Base-by-base conservation (phyloP, 495 filamentous ascomycete species). In the Jackrogersella minutella region DNA sequence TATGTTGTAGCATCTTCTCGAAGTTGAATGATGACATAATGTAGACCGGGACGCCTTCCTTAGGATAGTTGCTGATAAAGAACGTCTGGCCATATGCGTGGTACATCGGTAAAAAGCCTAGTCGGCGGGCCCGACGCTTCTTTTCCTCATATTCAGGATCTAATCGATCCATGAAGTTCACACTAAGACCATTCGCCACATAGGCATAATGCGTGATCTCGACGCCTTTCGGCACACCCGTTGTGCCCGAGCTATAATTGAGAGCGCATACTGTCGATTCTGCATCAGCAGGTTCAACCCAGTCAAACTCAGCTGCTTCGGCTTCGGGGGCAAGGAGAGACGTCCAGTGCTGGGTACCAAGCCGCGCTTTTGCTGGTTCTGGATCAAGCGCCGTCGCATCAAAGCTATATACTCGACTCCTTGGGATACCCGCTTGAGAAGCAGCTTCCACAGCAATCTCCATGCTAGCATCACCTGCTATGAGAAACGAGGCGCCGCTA, bases 201-300 rank as follows among this genome's bases (percentile, higher is more conserved):
- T 93, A 90, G 63, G 91, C 88, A 34, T 79, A 75, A 74, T 96
- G 92, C 11, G 87, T 84, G 62, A 95, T 87, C 74, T 90, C 88
- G 21, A 94, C 92, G 19, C 92, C 92, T 72, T 96, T 96, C 11
- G 92, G 90, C 5, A 91, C 80, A 2, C 92, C 92, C 0, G 92
- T 96, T 6, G 92, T 96, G 2, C 92, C 92, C 49, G 82, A 86
- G 54, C 82, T 87, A 76, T 93, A 93, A 68, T 92, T 92, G 53
- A 93, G 80, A 43, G 78, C 81, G 65, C 80, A 81, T 5, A 76
- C 70, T 6, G 77, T 76, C 39, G 54, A 53, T 6, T 55, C 64
- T 0, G 81, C 52, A 53, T 82, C 72, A 3, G 56, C 34, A 0
- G 79, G 77, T 33, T 81, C 79, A 40, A 66, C 31, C 77, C 76